Evolutionary conservation across 371 early-diverging fungal genomes (phyloP).

Genomic region (Mucor mucedo): DNA sequence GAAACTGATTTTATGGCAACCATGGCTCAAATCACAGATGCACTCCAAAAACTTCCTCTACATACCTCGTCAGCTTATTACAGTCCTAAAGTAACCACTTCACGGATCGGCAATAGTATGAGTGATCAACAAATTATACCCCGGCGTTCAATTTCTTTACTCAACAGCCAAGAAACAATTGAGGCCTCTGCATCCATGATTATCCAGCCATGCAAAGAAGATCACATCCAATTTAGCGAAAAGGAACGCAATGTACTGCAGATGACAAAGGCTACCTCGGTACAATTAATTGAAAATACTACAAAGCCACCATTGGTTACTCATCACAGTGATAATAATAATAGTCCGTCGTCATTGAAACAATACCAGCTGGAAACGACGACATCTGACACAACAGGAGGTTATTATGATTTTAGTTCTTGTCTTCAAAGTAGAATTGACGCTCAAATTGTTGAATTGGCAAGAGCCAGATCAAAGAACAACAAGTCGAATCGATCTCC

Average conservation of each 20-base stretch:
- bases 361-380: neutral
- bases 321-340: neutral
- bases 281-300: neutral
- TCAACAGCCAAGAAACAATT: neutral
- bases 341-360: neutral
- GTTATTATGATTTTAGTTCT: conserved; percentile 24
- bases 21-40: conserved; percentile 30
- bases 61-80: conserved; percentile 3
- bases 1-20: conserved; percentile 22
- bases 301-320: neutral
- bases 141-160: conserved; percentile 1
- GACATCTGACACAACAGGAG: conserved; percentile 9
- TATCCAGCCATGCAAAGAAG: neutral
- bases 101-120: neutral
- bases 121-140: conserved; percentile 14
- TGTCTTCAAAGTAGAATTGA: conserved; percentile 29
- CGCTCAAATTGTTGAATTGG: conserved; percentile 26
- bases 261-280: conserved; percentile 6
- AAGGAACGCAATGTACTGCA: conserved; percentile 10
- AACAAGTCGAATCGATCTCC: conserved; percentile 12
- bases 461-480: conserved; percentile 26
- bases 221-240: conserved; percentile 7
- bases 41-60: conserved; percentile 21
- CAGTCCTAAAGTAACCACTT: neutral
- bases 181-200: conserved; percentile 14